Evolutionary conservation across 225 moss, liverwort and hornwort species (phyloP).

Genomic region (Polytrichum commune): DNA sequence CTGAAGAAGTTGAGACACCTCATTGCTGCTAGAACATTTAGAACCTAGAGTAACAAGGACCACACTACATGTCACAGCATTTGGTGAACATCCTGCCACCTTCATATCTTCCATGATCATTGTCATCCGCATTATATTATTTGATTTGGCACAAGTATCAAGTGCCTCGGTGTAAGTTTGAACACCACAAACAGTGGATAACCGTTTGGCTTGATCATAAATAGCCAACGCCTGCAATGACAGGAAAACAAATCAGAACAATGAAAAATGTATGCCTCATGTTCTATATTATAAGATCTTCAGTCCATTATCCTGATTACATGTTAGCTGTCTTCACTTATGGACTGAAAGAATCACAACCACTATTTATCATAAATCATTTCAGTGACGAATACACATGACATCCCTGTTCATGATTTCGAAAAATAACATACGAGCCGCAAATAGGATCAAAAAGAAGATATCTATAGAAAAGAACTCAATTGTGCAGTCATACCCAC

Average conservation of each 20-base stretch:
- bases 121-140: slow-evolving; percentile 51
- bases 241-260: background rate
- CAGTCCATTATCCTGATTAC: too few species aligned
- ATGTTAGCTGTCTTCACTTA: too few species aligned
- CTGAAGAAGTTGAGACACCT: slow-evolving; percentile 57
- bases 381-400: background rate
- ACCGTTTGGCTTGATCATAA: slow-evolving; percentile 72
- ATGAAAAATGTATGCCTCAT: background rate
- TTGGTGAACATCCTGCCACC: slow-evolving; percentile 62
- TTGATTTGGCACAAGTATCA: slow-evolving; percentile 75
- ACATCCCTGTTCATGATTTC: background rate
- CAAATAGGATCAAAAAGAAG: background rate
- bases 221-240: slow-evolving; percentile 73
- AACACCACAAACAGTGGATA: slow-evolving; percentile 53
- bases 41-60: slow-evolving; percentile 80
- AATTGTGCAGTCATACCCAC: slow-evolving; percentile 34
- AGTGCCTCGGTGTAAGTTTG: slow-evolving; percentile 84
- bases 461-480: background rate
- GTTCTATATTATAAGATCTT: too few species aligned
- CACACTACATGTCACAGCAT: slow-evolving; percentile 83
- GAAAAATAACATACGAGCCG: background rate
- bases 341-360: too few species aligned
- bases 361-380: too few species aligned
- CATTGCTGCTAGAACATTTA: slow-evolving; percentile 62
- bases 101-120: slow-evolving; percentile 76